Base-by-base conservation (phyloP, 352 stramenopile species). In the Blastocystis sp. region DNA sequence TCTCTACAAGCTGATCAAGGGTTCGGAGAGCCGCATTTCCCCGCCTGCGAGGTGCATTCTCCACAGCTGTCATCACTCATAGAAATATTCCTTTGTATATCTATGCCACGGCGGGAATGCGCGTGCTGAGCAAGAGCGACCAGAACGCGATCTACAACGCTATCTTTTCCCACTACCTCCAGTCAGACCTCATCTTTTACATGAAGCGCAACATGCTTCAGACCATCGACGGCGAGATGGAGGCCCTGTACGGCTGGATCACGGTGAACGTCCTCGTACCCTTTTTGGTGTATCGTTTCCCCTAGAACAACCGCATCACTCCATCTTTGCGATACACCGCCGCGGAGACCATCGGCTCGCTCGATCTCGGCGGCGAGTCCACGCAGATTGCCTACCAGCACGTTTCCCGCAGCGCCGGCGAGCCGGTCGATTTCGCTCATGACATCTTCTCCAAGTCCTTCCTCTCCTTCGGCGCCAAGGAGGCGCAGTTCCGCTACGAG, bases 221-320 rank as follows among this genome's bases (percentile, higher is more conserved):
- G 48, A 88, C 78, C 0, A 88, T 88, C 43, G 78, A 88, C 45
- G 78, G 78, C 38, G 78, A 88, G 48, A 45, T 67, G 67, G 78
- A 88, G 53, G 78, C 78, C 5, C 10, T 88, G 10, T 88, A 88
- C 45, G 78, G 78, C 19, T 88, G 78, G 78, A 74, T 88, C 48
- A 88, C 78, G 0, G 78, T 88, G 21, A 88, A 88, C 41, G 67
- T 88, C 34, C 78, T 88, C 3, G 74, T 82, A 82, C 34, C 28
- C 2, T 14, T 61, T 69, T 56, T 69, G 19, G 11, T 40, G 10
- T 5, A 4, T 23, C 43, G 43, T 23, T n/a, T 17, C 2, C 23
- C 17, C 9, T 40, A 82, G 74, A 88, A 88, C 34, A 40, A 38
- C 0, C 78, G 78, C 19, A 88, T 88, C 45, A 88, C 78, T 11